Evolutionary conservation across 345 rosid genomes (phyloP), one percentile per base, ranked within the genome.

Genomic region (Arabidopsis thaliana): DNA sequence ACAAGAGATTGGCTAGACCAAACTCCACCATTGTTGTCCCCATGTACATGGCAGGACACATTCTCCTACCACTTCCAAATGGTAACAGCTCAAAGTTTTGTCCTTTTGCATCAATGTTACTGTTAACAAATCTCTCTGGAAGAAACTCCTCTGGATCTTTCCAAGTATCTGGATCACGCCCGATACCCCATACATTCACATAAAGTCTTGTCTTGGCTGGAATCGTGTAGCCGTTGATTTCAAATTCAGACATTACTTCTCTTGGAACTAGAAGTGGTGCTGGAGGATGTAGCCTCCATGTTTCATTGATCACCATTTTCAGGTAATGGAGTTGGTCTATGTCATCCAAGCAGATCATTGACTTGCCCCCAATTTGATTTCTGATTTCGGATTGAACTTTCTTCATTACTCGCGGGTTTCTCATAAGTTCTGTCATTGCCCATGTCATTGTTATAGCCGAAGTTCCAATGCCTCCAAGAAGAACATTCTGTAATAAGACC

Each of bases 241-340:
- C 71, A 23, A 72, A 84, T 12, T 71, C 76, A 12, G 82, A 71
- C 53, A 75, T 82, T 4, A 83, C 73, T 78, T 89, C 85, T 59
- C 88, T 82, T 11, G 87, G 84, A 16, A 85, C 1, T 2, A 82
- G 66, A 7, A 85, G 73, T 1, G 84, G 84, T 4, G 58, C 72
- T n/a, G 88, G 80, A 50, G 88, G 86, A 49, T 89, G 87, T 78
- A 86, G 32, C 70, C 88, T 80, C 45, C 83, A 42, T 33, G 85
- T 80, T 77, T 85, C 93, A 65, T 85, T 85, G 22, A 84, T 45
- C 1, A 83, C 81, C 83, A 84, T 40, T 62, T 79, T 82, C 5
- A 87, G 69, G 72, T 84, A 87, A 3, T 73, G 40, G 14, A 87
- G 82, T 48, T 72, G 38, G 41, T 77, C 73, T 1, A 75, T 30